Evolutionary conservation across 257 asterid genomes (phyloP), one percentile per base, ranked within the genome.

Genomic region (Capsicum baccatum): DNA sequence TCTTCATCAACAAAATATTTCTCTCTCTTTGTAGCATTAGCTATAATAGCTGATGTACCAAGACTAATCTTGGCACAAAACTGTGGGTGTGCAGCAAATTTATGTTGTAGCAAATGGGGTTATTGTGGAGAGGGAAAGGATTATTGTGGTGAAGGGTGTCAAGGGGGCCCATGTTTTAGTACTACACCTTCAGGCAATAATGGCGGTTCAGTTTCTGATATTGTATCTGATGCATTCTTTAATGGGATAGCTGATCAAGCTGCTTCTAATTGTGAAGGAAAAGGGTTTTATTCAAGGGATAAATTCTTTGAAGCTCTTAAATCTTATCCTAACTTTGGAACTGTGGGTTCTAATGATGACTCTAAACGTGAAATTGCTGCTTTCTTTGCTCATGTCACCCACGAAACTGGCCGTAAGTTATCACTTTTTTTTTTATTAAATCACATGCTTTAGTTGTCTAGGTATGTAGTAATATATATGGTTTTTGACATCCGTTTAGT

Each of bases 121-220:
- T 88, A 85, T 37, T 91, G 94, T 48, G 92, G 94, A 68, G 81
- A 79, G 0, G 79, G 86, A n/a, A 16, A 71, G 9, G 88, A 57
- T 21, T 91, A 88, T 12, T 92, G 94, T 47, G 94, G 93, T 14
- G 16, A 68, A 42, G 94, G 94, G 8, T 91, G 94, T 57, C 92
- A 63, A 60, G 48, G 85, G 6, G 94, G 94, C 13, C 91, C 88
- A 1, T 88, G 76, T 35, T 37, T 37, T 37, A 37, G 21, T 67
- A 67, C 21, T 14, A 4, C 76, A 14, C 17, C 76, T 0, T 39
- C 42, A 37, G 15, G 1, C 47, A 67, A 35, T 14, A 55, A 35
- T 33, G 83, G 42, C 21, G 39, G 48, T 0, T 13, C 52, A 4
- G 89, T 86, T 21, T 11, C 87, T 3, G 74, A 62, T 21, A 13